Evolutionary conservation across 306 rosid species (phyloP), one percentile per base, ranked within the genome.

Genomic region (Erythrophleum fordii): DNA sequence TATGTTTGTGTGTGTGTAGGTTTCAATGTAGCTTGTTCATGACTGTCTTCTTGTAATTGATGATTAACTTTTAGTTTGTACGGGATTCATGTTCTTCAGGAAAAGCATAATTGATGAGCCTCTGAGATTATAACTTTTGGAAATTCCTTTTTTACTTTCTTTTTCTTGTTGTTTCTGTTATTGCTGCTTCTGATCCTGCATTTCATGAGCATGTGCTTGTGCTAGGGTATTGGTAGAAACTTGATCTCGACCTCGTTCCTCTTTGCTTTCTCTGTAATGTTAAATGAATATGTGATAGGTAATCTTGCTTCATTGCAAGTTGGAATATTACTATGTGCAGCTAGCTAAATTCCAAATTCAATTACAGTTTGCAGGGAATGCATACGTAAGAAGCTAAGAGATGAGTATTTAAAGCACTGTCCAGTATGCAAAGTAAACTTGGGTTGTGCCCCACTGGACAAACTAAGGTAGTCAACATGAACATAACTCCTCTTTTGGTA

Each of bases 311-410:
- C 34, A 31, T 51, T 68, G 45, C 17, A 69, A 23, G 56, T 44
- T 28, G 25, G 29, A 45, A 69, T 10, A 37, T 39, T 68, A 2
- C 55, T 13, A 9, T 46, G 22, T 46, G 65, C 65, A 75, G 48
- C 0, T 55, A 22, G 39, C 2, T 66, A 31, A 79, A 52, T 77
- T 68, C 74, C 13, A 22, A 67, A 64, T 66, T 79, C 26, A 31
- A 67, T 81, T 66, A 84, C 86, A 93, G 97, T 93, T 85, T 93
- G 97, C 89, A 88, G 86, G 92, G 76, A 78, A 42, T 93, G 97
- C 87, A 88, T 93, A 79, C 46, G 80, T 23, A 75, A 83, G 68
- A 91, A 89, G 87, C 66, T 93, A 55, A 72, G 20, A 18, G 87
- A 87, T 26, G 89, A 87, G 70, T 41, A 73, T 13, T 28, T 79